Conservation (phyloP, 2,329 filamentous ascomycete genomes). For the Exophiala calicioides region DNA sequence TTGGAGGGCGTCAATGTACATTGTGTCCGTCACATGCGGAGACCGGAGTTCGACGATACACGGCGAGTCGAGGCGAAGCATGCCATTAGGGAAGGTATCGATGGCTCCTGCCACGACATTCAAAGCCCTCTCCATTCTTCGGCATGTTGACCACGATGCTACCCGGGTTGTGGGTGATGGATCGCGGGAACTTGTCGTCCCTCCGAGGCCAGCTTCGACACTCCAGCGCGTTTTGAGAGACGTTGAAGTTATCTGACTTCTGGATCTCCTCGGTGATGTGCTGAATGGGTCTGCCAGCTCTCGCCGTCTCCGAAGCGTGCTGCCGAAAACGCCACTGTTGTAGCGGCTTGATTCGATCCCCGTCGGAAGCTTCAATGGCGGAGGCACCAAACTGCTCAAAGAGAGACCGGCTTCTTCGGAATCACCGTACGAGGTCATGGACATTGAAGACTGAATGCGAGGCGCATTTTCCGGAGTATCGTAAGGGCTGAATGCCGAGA, state of each 20-base stretch:
- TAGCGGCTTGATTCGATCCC: conserved; percentile 9
- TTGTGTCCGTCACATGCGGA: conserved; percentile 10
- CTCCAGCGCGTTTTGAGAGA: conserved; percentile 3
- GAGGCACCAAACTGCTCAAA: conserved; percentile 7
- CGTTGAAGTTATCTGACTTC: conserved; percentile 4
- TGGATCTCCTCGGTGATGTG: conserved; percentile 9
- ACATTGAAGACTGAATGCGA: conserved; percentile 4
- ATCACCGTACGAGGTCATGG: no score
- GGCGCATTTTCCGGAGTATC: conserved; percentile 23
- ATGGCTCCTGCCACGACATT: conserved; percentile 22
- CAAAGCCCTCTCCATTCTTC: conserved; percentile 17
- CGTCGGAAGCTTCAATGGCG: conserved; percentile 5
- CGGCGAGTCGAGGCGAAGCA: conserved; percentile 21
- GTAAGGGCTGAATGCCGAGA: conserved; percentile 29
- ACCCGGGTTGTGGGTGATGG: conserved; percentile 12
- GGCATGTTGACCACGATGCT: conserved; percentile 16
- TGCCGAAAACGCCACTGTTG: conserved; percentile 11
- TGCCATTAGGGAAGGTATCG: conserved; percentile 17
- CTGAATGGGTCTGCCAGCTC: conserved; percentile 19
- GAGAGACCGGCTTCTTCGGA: no score
- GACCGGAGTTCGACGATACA: conserved; percentile 11
- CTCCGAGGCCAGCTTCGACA: no score
- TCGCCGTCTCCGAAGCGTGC: neutral
- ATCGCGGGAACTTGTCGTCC: no score
- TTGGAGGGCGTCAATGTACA: conserved; percentile 16